Evolutionary conservation across 2,329 filamentous ascomycete genomes (phyloP).

Genomic region (Penicillium sp.): DNA sequence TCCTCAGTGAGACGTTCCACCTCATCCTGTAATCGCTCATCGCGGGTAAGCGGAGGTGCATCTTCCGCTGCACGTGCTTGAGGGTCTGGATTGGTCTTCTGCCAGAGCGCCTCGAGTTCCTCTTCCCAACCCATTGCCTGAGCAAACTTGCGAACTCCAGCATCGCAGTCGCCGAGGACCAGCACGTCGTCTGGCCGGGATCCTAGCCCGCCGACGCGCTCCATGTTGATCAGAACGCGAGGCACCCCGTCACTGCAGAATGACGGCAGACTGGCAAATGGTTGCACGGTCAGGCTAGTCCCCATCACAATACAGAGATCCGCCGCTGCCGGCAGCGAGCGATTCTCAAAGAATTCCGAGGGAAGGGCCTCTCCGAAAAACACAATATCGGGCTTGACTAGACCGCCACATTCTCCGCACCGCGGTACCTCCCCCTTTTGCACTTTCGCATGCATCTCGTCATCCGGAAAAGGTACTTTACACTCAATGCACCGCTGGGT

Average conservation of each 20-base stretch:
- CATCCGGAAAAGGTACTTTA: constrained; percentile 62
- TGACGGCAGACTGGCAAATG: constrained; percentile 75
- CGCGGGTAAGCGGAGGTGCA: constrained; percentile 42
- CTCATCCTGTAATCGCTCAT: constrained; percentile 54
- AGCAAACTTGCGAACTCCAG: constrained; percentile 71
- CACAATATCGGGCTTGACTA: constrained; percentile 91
- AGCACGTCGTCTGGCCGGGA: constrained; percentile 76
- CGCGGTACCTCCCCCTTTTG: constrained; percentile 61
- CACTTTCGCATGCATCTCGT: constrained; percentile 67
- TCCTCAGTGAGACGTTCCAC: constrained; percentile 54
- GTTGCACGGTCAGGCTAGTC: constrained; percentile 79
- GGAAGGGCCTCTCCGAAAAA: constrained; percentile 82
- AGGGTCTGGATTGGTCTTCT: constrained; percentile 57
- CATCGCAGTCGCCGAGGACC: constrained; percentile 74
- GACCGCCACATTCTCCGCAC: constrained; percentile 65
- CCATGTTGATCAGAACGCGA: constrained; percentile 79
- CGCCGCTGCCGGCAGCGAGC: constrained; percentile 53
- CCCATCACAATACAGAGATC: constrained; percentile 82
- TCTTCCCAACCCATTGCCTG: constrained; percentile 75
- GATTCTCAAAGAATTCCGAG: constrained; percentile 56
- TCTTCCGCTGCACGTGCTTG: constrained; percentile 45
- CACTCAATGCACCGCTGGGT: constrained; percentile 89
- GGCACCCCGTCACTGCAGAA: constrained; percentile 59
- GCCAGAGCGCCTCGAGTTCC: constrained; percentile 74
- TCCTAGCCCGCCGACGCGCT: constrained; percentile 74